phyloP scores from a whole-genome alignment of 768 basidiomycete species.

The Crassisporium funariophilum region DNA sequence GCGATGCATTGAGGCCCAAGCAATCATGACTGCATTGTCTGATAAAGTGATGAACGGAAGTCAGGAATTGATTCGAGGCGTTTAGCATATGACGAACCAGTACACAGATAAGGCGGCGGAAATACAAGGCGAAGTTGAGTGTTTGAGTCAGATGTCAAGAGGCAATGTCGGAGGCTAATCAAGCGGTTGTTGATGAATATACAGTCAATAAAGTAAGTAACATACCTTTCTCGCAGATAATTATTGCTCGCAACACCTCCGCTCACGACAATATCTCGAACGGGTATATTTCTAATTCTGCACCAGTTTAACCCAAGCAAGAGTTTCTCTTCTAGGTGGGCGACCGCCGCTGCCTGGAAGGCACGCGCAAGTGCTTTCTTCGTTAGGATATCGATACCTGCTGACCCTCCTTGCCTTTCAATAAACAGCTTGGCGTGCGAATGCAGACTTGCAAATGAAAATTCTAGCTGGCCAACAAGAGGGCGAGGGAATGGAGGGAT shows the following conservation, averaged over 20 bases:
- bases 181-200: not conserved
- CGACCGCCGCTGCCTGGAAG: slow-evolving; percentile 74
- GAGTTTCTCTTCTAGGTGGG: slow-evolving; percentile 78
- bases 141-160: slow-evolving; percentile 23
- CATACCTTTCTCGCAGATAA: slow-evolving; percentile 66
- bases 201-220: not conserved
- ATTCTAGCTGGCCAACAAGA: slow-evolving; percentile 56
- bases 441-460: slow-evolving; percentile 82
- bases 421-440: slow-evolving; percentile 68
- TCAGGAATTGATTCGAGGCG: not conserved
- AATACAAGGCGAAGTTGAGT: slow-evolving; percentile 54
- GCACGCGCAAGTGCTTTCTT: slow-evolving; percentile 59
- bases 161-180: slow-evolving; percentile 31
- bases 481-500: slow-evolving; percentile 48
- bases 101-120: slow-evolving; percentile 81
- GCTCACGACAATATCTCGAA: slow-evolving; percentile 74
- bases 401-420: slow-evolving; percentile 40
- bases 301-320: slow-evolving; percentile 52
- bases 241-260: slow-evolving; percentile 93
- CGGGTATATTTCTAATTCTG: slow-evolving; percentile 36
- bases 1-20: slow-evolving; percentile 85
- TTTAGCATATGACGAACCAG: slow-evolving; percentile 52
- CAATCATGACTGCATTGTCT: slow-evolving; percentile 99
- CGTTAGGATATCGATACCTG: slow-evolving; percentile 38
- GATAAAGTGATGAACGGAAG: not conserved